phyloP scores from a whole-genome alignment of 192 early-diverging fungal genomes.

The Kappamyces sp. region DNA sequence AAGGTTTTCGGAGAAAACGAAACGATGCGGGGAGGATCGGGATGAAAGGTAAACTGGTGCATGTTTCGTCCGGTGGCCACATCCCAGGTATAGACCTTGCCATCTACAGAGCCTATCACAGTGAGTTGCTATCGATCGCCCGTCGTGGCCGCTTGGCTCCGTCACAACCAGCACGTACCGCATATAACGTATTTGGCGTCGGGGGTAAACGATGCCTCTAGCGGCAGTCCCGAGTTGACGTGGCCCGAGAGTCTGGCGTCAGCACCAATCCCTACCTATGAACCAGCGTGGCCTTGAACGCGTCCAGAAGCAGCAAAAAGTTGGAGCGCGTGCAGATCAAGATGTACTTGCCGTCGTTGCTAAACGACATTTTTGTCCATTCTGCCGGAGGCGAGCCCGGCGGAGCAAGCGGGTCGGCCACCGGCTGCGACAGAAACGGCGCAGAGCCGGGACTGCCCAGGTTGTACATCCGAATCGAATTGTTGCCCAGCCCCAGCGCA shows the following conservation, averaged over 20 bases:
- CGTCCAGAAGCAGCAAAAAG: slow-evolving; percentile 59
- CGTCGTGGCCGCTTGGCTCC: slow-evolving; percentile 15
- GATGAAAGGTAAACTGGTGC: slow-evolving; percentile 27
- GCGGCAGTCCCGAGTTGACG: slow-evolving; percentile 29
- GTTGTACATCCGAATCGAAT: slow-evolving; percentile 65
- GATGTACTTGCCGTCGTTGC: slow-evolving; percentile 69
- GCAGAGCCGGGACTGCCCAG: slow-evolving; percentile 43
- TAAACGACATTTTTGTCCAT: slow-evolving; percentile 65
- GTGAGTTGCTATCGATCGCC: background rate
- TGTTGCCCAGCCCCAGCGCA: slow-evolving; percentile 52
- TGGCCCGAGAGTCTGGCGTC: slow-evolving; percentile 24
- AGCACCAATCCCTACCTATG: slow-evolving; percentile 34
- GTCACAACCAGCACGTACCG: slow-evolving; percentile 34
- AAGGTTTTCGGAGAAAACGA: slow-evolving; percentile 69
- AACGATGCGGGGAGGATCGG: slow-evolving; percentile 50
- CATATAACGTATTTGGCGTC: slow-evolving; percentile 67
- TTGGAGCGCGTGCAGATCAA: slow-evolving; percentile 59
- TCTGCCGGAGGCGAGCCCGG: slow-evolving; percentile 18
- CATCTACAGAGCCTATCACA: slow-evolving; percentile 57
- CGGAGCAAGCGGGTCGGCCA: slow-evolving; percentile 1
- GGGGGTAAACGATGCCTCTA: slow-evolving; percentile 62
- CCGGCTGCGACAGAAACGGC: background rate
- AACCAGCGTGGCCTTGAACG: slow-evolving; percentile 31
- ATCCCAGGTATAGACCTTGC: slow-evolving; percentile 61
- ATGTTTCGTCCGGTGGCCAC: slow-evolving; percentile 38